Base-by-base conservation (phyloP, 1,284 basidiomycete genomes). In the Flammula alnicola region DNA sequence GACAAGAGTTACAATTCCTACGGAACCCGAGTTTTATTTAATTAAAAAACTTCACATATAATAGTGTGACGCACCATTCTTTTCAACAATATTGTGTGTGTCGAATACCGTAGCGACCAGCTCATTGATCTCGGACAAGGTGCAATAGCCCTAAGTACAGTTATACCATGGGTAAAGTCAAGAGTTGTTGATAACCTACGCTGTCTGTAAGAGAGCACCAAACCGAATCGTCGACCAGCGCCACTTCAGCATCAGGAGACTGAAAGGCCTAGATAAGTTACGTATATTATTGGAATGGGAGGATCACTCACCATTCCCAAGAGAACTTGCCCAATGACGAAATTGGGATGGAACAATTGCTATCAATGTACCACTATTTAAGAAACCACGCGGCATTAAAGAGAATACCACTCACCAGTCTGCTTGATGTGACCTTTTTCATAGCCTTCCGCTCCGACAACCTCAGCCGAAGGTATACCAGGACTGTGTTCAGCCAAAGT, bases 341-440 rank as follows among this genome's bases (percentile, higher is more conserved):
- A 52, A 16, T 52, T 52, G 8, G 50, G 50, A 14, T 52, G 50
- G 20, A 52, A 52, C 22, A 47, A 25, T 30, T 52, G 39, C 50
- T 52, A 17, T 4, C 9, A 5, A 11, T 29, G 7, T 12, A 19
- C 29, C 31, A 2, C 12, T 12, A 17, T 10, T 25, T 43, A 5
- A 25, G 29, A 8, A 4, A 12, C n/a, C 10, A 23, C 11, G 12
- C 10, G 16, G 17, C 25, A 29, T n/a, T 5, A 22, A 4, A 22
- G 11, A 20, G 19, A 14, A 7, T 11, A 33, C 7, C n/a, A 38
- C 50, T 14, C 8, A 52, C 50, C 40, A 38, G 29, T 22, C 40
- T 16, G 10, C 19, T 37, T 5, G 39, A 23, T 2, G 45, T 43
- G 9, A 52, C 45, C 20, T 38, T 52, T 32, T 43, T 31, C 26